These are phyloP conservation scores for Hypoxylon sp. DNA, from an alignment of 2,329 filamentous ascomycete species.

Conservation along the genomic window DNA sequence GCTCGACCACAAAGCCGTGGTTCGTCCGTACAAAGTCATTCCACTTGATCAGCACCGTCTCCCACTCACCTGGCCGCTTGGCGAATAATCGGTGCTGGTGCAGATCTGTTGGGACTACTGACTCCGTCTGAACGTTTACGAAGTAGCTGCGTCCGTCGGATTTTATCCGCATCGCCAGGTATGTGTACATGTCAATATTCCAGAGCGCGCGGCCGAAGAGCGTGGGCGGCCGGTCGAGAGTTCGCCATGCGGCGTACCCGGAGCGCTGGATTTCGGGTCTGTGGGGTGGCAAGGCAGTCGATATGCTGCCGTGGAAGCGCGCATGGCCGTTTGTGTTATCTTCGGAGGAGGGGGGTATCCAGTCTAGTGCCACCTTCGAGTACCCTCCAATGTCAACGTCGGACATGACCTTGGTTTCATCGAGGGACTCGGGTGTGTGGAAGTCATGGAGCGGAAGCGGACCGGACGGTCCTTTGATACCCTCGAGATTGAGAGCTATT, in stretches of 20 bases:
- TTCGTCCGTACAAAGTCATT: slow-evolving; percentile 96
- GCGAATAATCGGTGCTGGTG: slow-evolving; percentile 93
- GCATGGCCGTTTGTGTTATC: slow-evolving; percentile 66
- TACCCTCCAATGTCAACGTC: slow-evolving; percentile 90
- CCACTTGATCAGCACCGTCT: slow-evolving; percentile 93
- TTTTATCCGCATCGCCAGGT: slow-evolving; percentile 88
- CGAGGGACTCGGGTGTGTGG: slow-evolving; percentile 62
- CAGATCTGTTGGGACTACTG: slow-evolving; percentile 92
- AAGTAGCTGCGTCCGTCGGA: slow-evolving; percentile 94
- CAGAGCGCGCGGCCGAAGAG: slow-evolving; percentile 89
- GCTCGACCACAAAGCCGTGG: slow-evolving; percentile 90
- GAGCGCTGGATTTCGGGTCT: slow-evolving; percentile 80
- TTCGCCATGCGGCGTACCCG: slow-evolving; percentile 93
- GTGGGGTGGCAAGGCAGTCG: slow-evolving; percentile 83
- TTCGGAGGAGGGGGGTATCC: slow-evolving; percentile 40
- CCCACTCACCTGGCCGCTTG: slow-evolving; percentile 87
- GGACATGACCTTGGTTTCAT: slow-evolving; percentile 82
- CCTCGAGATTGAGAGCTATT: slow-evolving; percentile 78
- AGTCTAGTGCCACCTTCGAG: slow-evolving; percentile 76
- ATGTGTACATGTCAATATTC: slow-evolving; percentile 91
- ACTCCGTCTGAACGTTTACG: slow-evolving; percentile 95
- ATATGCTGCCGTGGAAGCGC: slow-evolving; percentile 90
- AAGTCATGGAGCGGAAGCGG: slow-evolving; percentile 78
- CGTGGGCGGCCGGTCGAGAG: slow-evolving; percentile 80
- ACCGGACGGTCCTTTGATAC: slow-evolving; percentile 73